phyloP scores from a whole-genome alignment of 208 protist species.

The Trypanosoma theileri region DNA sequence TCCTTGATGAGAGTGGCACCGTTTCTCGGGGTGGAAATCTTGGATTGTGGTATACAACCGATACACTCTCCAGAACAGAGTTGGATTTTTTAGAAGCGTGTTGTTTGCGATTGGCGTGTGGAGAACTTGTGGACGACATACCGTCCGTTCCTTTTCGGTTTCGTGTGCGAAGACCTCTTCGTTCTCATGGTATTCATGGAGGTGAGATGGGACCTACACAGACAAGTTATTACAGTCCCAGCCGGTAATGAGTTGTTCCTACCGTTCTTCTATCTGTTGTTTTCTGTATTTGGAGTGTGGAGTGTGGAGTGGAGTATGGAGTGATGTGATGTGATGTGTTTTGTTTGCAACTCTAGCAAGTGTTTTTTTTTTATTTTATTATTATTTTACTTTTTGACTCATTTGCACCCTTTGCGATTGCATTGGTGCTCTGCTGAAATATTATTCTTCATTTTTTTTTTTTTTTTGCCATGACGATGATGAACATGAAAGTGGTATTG shows the following conservation, averaged over 20 bases:
- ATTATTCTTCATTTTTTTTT: too few species aligned
- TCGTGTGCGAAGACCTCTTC: slow-evolving; percentile 58
- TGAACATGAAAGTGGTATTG: too few species aligned
- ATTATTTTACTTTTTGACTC: too few species aligned
- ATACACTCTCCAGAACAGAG: slow-evolving; percentile 64
- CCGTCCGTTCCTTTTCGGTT: slow-evolving; percentile 66
- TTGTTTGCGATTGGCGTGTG: slow-evolving; percentile 67
- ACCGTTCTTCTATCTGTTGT: not conserved
- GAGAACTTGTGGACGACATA: slow-evolving; percentile 48
- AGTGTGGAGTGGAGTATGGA: not conserved
- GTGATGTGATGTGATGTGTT: too few species aligned
- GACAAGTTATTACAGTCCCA: slow-evolving; percentile 12
- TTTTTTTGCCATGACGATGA: too few species aligned
- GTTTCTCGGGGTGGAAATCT: slow-evolving; percentile 2
- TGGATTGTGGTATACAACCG: slow-evolving; percentile 69
- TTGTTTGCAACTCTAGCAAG: not conserved
- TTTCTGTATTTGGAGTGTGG: not conserved
- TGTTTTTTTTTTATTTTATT: not conserved
- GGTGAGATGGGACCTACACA: slow-evolving; percentile 3
- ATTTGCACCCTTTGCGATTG: too few species aligned
- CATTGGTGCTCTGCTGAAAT: too few species aligned
- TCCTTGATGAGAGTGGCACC: slow-evolving; percentile 18
- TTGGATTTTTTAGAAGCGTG: slow-evolving; percentile 88
- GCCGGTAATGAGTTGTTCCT: not conserved
- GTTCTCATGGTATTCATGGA: slow-evolving; percentile 27